Conservation (phyloP, 176 grass and related monocot genomes). For the Musa troglodytarum region DNA sequence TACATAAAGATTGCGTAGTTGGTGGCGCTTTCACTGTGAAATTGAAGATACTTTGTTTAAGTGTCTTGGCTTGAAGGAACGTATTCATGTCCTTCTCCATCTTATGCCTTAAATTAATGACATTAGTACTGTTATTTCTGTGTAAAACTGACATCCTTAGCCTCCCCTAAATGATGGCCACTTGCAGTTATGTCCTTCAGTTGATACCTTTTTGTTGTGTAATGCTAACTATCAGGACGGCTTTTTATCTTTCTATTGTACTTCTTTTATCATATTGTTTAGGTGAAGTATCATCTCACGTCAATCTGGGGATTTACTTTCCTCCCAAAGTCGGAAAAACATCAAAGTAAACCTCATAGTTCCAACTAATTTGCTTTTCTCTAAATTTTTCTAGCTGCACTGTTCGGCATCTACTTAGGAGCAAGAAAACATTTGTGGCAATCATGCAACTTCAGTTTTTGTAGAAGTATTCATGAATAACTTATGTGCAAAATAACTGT, state of each 20-base stretch:
- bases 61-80: no score
- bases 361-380: not conserved
- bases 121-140: no score
- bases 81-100: no score
- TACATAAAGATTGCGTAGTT: not conserved
- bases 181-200: no score
- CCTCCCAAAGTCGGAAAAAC: not conserved
- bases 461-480: not conserved
- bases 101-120: no score
- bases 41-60: not conserved
- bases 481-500: no score
- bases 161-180: no score
- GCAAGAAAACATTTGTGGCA: not conserved
- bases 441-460: not conserved
- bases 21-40: not conserved
- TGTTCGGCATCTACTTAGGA: not conserved
- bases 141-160: no score
- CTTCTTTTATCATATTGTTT: no score
- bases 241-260: no score
- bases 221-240: no score
- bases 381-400: not conserved
- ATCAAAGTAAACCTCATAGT: not conserved
- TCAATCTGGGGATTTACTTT: not conserved
- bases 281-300: not conserved
- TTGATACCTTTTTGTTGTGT: no score